Percentiles rank a stretch among this genome's conserved stretches.
phyloP scores from a whole-genome alignment of 1,284 basidiomycete species.

The Fomitopsis pinicola region DNA sequence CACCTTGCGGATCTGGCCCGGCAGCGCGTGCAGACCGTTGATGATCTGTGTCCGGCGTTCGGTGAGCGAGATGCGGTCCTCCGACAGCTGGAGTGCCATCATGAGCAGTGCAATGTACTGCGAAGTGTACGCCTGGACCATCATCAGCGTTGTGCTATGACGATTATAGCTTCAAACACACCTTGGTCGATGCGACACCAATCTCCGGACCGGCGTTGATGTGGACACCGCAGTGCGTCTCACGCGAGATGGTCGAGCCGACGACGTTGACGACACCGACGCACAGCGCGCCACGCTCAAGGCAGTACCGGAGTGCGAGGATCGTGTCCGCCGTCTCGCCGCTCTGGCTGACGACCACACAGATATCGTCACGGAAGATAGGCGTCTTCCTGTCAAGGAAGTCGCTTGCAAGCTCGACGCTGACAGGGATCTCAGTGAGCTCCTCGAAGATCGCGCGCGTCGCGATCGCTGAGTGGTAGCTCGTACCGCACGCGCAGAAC shows the following conservation, averaged over 20 bases:
- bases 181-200: slow-evolving; percentile 99
- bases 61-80: slow-evolving; percentile 93
- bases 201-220: slow-evolving; percentile 99
- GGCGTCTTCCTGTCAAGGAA: slow-evolving; percentile 99
- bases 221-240: slow-evolving; percentile 99
- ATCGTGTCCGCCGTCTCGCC: slow-evolving; percentile 99
- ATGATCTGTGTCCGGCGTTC: slow-evolving; percentile 93
- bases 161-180: slow-evolving; percentile 24
- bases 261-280: slow-evolving; percentile 99
- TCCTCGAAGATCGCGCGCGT: slow-evolving; percentile 99
- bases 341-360: slow-evolving; percentile 96
- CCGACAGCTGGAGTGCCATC: slow-evolving; percentile 97
- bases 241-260: slow-evolving; percentile 96
- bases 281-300: slow-evolving; percentile 95
- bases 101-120: slow-evolving; percentile 98
- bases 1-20: slow-evolving; percentile 86
- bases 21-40: slow-evolving; percentile 87
- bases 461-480: slow-evolving; percentile 96
- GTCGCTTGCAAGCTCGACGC: slow-evolving; percentile 96
- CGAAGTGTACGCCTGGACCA: slow-evolving; percentile 87
- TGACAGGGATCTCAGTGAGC: slow-evolving; percentile 97
- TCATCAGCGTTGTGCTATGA: slow-evolving; percentile 11
- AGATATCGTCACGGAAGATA: slow-evolving; percentile 98
- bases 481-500: slow-evolving; percentile 97
- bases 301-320: slow-evolving; percentile 92